A percentile compares a stretch with the other conserved stretches of the same genome.
phyloP scores from a whole-genome alignment of 2,329 filamentous ascomycete genomes.

The Didymella lethalis region DNA sequence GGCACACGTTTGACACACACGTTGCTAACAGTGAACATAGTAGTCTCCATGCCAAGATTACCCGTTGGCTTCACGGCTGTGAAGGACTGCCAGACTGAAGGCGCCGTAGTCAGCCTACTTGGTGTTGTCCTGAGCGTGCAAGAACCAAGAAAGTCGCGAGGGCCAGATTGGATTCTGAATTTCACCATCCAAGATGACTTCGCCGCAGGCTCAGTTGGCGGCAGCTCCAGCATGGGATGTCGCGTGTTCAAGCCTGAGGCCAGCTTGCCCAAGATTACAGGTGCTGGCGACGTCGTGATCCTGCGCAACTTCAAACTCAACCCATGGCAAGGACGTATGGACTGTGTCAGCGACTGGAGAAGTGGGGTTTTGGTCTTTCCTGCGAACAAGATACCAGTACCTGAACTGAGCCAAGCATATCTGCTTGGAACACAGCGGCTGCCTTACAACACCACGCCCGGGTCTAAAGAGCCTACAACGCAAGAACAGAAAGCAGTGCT shows the following conservation, averaged over 20 bases:
- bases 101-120: constrained; percentile 64
- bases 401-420: constrained; percentile 30
- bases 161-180: constrained; percentile 58
- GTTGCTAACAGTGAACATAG: not conserved
- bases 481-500: constrained; percentile 39
- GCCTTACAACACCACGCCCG: constrained; percentile 11
- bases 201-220: constrained; percentile 22
- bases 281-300: constrained; percentile 70
- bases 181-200: constrained; percentile 53
- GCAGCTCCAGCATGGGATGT: constrained; percentile 29
- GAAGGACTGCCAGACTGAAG: constrained; percentile 47
- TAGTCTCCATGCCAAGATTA: constrained; percentile 7
- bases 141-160: constrained; percentile 59
- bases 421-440: constrained; percentile 29
- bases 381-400: constrained; percentile 28
- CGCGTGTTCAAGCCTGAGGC: constrained; percentile 36
- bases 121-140: constrained; percentile 75
- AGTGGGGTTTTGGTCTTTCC: constrained; percentile 31
- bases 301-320: constrained; percentile 54
- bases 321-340: constrained; percentile 27
- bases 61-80: constrained; percentile 56
- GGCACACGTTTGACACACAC: not conserved
- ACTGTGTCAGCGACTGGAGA: constrained; percentile 20
- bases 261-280: constrained; percentile 55
- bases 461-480: constrained; percentile 17